Conservation (phyloP, 1,284 basidiomycete species). For the Heterobasidion parviporum region DNA sequence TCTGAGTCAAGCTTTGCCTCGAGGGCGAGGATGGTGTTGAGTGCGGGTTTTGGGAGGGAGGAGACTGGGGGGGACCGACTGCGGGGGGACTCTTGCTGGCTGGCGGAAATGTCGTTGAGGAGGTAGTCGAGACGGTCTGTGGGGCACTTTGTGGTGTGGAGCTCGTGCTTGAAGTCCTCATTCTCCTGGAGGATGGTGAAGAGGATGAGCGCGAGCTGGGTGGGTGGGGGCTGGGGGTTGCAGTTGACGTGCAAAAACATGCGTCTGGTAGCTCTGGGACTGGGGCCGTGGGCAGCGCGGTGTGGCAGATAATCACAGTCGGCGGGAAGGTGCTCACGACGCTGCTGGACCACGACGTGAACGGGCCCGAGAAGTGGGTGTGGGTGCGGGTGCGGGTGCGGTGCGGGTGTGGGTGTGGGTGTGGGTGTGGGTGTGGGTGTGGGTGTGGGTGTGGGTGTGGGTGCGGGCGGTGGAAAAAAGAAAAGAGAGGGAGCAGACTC, state of each 20-base stretch:
- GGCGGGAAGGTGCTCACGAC: slow-evolving; percentile 85
- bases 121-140: too few relatives aligned
- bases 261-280: too few relatives aligned
- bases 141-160: too few relatives aligned
- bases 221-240: background rate
- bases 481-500: slow-evolving; percentile 44
- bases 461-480: background rate
- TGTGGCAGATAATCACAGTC: slow-evolving; percentile 63
- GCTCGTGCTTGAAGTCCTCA: background rate
- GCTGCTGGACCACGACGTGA: slow-evolving; percentile 88
- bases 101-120: too few relatives aligned
- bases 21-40: slow-evolving; percentile 32
- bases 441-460: too few relatives aligned
- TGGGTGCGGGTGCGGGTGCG: too few relatives aligned
- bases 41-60: slow-evolving; percentile 18
- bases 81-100: too few relatives aligned
- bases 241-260: too few relatives aligned
- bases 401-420: slow-evolving; percentile 41
- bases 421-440: too few relatives aligned
- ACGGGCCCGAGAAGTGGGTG: too few relatives aligned
- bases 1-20: slow-evolving; percentile 46
- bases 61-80: slow-evolving; percentile 1
- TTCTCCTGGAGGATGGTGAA: background rate
- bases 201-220: background rate
- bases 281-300: too few relatives aligned